Percentiles rank a stretch among this genome's conserved stretches.
Conservation (phyloP, 768 basidiomycete species). For the Galerina sulciceps region DNA sequence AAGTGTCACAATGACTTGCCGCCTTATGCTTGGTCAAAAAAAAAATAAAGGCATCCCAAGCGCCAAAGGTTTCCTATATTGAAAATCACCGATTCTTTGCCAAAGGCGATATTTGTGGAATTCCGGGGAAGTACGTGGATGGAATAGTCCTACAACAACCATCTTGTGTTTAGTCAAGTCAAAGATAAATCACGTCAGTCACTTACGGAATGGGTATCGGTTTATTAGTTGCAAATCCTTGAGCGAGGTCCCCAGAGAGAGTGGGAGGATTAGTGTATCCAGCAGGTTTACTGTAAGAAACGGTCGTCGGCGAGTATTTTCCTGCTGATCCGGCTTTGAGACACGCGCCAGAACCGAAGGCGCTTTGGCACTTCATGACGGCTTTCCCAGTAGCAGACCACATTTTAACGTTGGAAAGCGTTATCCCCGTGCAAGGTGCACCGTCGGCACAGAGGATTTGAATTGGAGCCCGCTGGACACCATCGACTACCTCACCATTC, state of each 20-base stretch:
- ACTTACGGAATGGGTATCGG: constrained; percentile 4
- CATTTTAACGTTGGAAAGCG: constrained; percentile 1
- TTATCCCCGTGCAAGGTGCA: constrained; percentile 1
- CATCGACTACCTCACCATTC: constrained; percentile 3
- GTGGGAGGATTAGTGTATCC: constrained; percentile 1
- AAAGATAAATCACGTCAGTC: not conserved
- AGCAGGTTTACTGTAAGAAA: not conserved
- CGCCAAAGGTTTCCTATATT: no score
- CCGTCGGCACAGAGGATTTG: constrained; percentile 1
- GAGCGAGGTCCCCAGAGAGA: not conserved
- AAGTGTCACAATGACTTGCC: no score
- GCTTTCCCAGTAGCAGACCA: constrained; percentile 3
- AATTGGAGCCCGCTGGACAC: not conserved
- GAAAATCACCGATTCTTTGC: not conserved
- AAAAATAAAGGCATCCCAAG: no score
- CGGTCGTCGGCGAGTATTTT: not conserved
- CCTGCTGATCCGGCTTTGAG: not conserved
- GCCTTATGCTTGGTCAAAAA: no score
- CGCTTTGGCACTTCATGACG: not conserved
- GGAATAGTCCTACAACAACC: not conserved
- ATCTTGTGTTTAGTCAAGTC: not conserved
- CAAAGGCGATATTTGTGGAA: not conserved
- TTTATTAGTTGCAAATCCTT: not conserved
- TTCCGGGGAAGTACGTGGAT: not conserved
- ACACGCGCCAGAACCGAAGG: not conserved